Evolutionary conservation across 2,329 filamentous ascomycete species (phyloP).

Genomic region (Verticillium klebahnii): DNA sequence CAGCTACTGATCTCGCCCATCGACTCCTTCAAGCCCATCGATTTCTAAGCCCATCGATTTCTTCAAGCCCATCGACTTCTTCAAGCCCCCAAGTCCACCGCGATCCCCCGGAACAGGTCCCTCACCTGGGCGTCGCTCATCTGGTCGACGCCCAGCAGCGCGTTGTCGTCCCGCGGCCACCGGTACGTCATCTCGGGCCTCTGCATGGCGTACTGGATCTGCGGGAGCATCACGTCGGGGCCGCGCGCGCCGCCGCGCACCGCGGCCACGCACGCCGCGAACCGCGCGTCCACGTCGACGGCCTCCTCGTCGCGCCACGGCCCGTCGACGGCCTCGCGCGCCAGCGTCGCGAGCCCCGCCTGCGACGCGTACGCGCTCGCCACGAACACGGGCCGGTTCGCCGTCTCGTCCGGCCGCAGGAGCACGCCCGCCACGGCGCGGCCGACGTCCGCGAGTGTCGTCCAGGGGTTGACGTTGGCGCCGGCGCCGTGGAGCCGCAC

Average conservation of each 20-base stretch:
- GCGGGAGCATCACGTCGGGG: conserved; percentile 8
- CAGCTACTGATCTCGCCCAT: background rate
- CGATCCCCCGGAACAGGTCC: background rate
- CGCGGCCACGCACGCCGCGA: conserved; percentile 1
- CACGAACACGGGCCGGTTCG: conserved; percentile 49
- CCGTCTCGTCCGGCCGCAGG: conserved; percentile 37
- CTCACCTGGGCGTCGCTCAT: background rate
- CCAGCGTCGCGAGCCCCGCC: background rate
- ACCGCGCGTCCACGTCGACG: background rate
- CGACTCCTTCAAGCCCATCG: background rate
- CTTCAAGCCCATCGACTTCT: background rate
- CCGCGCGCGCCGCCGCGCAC: background rate
- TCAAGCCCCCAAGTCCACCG: too few relatives aligned
- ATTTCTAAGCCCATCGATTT: background rate
- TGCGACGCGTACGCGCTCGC: conserved; percentile 16
- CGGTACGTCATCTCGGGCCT: background rate
- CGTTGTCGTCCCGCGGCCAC: conserved; percentile 28
- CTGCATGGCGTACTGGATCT: conserved; percentile 11
- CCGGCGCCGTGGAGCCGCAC: conserved; percentile 47
- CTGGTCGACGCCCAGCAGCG: conserved; percentile 37
- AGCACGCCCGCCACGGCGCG: conserved; percentile 44
- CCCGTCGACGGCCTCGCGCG: background rate
- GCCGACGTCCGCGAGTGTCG: conserved; percentile 39
- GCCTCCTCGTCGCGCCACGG: background rate
- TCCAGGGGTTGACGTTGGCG: conserved; percentile 36